phyloP scores from a whole-genome alignment of 306 rosid species.

The Fragaria iinumae region DNA sequence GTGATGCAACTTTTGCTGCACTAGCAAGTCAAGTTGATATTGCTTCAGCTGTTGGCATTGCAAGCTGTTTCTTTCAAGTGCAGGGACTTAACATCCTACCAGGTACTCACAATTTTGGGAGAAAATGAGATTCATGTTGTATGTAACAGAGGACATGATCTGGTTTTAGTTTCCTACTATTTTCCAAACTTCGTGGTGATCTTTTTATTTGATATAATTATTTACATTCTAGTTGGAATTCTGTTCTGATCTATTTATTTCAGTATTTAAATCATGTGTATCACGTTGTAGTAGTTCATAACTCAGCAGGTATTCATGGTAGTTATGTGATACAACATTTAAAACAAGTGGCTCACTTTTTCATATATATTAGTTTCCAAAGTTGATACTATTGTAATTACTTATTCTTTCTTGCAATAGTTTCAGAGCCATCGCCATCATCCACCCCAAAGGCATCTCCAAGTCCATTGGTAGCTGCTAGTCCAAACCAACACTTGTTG shows the following conservation, averaged over 20 bases:
- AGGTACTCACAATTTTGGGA: constrained; percentile 40
- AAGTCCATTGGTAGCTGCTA: constrained; percentile 61
- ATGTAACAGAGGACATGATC: background rate
- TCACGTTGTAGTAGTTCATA: background rate
- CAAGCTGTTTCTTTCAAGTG: constrained; percentile 89
- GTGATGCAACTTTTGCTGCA: constrained; percentile 84
- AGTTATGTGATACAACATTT: background rate
- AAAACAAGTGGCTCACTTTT: background rate
- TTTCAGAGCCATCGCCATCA: constrained; percentile 62
- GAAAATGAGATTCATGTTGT: background rate
- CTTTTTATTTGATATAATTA: background rate
- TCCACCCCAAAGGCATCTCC: constrained; percentile 68
- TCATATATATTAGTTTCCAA: background rate
- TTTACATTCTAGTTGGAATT: background rate
- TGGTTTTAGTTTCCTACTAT: background rate
- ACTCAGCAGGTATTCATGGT: background rate
- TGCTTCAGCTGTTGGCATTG: constrained; percentile 60
- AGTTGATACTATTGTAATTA: background rate
- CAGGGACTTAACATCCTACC: constrained; percentile 60
- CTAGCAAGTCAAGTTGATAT: constrained; percentile 78
- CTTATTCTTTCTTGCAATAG: constrained; percentile 11
- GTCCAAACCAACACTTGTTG: constrained; percentile 58
- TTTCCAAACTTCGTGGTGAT: background rate
- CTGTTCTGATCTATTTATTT: background rate
- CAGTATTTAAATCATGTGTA: background rate